phyloP scores from a whole-genome alignment of 345 rosid species.

The Populus pruinosa region DNA sequence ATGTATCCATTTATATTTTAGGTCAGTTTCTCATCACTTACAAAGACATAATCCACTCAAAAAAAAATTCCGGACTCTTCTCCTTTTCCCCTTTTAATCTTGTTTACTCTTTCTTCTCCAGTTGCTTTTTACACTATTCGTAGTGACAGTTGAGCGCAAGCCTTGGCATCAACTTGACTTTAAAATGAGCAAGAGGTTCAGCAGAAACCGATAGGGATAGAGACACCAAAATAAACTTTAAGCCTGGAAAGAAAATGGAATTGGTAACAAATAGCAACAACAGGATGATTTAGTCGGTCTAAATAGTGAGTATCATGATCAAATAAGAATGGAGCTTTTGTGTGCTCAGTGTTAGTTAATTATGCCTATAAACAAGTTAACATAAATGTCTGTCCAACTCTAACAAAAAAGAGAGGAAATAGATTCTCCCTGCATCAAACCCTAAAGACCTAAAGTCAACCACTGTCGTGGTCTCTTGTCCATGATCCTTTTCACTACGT shows the following conservation, averaged over 20 bases:
- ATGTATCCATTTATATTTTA: too few species aligned
- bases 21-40: too few species aligned
- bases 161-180: background rate
- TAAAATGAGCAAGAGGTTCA: background rate
- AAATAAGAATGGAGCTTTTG: constrained; percentile 32
- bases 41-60: too few species aligned
- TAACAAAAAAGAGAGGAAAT: constrained; percentile 29
- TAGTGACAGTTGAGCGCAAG: background rate
- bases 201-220: background rate
- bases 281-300: constrained; percentile 11
- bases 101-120: too few species aligned
- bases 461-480: constrained; percentile 67
- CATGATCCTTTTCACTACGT: constrained; percentile 75
- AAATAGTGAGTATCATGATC: constrained; percentile 26
- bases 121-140: background rate
- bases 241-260: background rate
- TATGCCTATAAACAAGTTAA: constrained; percentile 29
- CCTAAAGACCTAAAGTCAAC: constrained; percentile 79
- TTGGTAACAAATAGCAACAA: background rate
- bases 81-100: too few species aligned
- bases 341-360: constrained; percentile 32
- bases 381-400: constrained; percentile 32
- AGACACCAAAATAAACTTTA: background rate
- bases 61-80: too few species aligned
- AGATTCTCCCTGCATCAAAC: constrained; percentile 11